Evolutionary conservation across 1,284 basidiomycete genomes (phyloP), one percentile per base, ranked within the genome.

Genomic region (Irpex sp.): DNA sequence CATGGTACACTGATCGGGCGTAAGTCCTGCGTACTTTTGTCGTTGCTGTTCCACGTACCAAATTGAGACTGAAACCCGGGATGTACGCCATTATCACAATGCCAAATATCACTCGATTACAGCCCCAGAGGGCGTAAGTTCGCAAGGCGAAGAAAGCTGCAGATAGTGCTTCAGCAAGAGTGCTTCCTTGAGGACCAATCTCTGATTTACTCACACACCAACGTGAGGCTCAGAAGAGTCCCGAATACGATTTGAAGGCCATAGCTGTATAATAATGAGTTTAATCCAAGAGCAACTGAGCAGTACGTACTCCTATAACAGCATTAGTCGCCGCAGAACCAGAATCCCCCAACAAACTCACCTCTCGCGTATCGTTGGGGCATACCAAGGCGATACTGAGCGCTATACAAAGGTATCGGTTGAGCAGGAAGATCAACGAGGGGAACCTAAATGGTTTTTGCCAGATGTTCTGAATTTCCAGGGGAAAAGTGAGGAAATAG

Each of bases 391-490:
- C 17, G 9, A 52, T 26, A 52, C n/a, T 52, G 21, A 52, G 17
- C 13, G 21, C 49, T 9, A 52, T 17, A 52, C 49, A 13, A 9
- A 59, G 8, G 52, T 63, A 63, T 47, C 62, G 62, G 31, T 63
- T 58, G 15, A 31, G 52, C 19, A 63, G 9, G 38, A 59, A 63
- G 8, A 63, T 37, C 8, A 56, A n/a, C n/a, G 58, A 5, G 6
- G 57, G n/a, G 21, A 59, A 21, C 34, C 15, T 38, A 19, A 55
- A 38, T 38, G 36, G 34, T 26, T 56, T 37, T 31, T 34, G 59
- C 61, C 61, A 62, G n/a, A 62, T 59, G 47, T 21, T 34, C 37
- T 63, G 36, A 17, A 63, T 38, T 38, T 63, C 62, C 11, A 31
- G 13, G 17, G n/a, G 5, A 17, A 63, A 15, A 13, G 62, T 63